Evolutionary conservation across 2,329 filamentous ascomycete species (phyloP).

Genomic region (Aspergillus intermedius): DNA sequence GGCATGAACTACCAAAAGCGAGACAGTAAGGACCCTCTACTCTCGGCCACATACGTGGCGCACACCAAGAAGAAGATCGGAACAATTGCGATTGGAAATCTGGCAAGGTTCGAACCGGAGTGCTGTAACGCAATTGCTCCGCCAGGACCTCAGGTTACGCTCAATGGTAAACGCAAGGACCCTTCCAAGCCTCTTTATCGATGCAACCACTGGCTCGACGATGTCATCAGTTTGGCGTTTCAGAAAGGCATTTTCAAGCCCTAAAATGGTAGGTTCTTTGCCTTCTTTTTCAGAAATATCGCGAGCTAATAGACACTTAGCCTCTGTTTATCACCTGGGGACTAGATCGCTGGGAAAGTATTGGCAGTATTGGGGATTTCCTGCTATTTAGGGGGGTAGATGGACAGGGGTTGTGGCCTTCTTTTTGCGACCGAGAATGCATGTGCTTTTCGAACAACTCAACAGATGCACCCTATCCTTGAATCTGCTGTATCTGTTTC

Average conservation of each 20-base stretch:
- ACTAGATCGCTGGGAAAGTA: not conserved
- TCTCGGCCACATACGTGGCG: slow-evolving; percentile 5
- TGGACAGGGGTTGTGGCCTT: not conserved
- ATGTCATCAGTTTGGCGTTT: slow-evolving; percentile 11
- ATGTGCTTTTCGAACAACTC: not conserved
- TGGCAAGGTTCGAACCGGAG: slow-evolving; percentile 8
- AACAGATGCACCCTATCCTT: not conserved
- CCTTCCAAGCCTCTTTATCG: slow-evolving; percentile 10
- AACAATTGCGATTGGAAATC: slow-evolving; percentile 8
- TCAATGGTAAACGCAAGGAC: slow-evolving; percentile 6
- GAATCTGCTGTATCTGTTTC: not conserved
- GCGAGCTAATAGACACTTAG: not conserved
- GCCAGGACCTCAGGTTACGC: slow-evolving; percentile 9
- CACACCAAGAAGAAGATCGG: slow-evolving; percentile 10
- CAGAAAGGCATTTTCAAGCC: slow-evolving; percentile 11
- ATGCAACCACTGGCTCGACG: slow-evolving; percentile 11
- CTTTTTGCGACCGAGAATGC: not conserved
- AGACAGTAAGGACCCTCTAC: slow-evolving; percentile 5
- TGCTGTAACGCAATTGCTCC: slow-evolving; percentile 9
- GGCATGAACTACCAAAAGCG: slow-evolving; percentile 11
- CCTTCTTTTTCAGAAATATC: not conserved
- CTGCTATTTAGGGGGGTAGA: not conserved
- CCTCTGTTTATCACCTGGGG: not conserved
- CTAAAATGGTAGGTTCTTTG: not conserved
- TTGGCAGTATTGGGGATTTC: not conserved